These are phyloP conservation scores for Priceomyces melissophilus DNA, from an alignment of 805 yeast species.

Conservation along the genomic window DNA sequence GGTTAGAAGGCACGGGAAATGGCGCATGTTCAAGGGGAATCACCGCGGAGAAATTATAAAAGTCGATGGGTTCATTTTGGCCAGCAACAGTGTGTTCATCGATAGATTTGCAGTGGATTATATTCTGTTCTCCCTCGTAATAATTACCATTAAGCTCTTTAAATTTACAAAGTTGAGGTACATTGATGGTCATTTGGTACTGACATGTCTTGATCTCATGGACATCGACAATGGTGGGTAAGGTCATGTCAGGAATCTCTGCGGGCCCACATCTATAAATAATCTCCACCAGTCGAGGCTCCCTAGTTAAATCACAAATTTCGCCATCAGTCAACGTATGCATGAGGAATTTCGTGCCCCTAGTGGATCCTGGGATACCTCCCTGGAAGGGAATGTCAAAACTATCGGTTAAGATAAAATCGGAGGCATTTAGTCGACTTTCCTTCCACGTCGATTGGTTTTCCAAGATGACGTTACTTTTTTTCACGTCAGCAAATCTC, in stretches of 20 bases:
- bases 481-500: constrained; percentile 16
- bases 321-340: constrained; percentile 47
- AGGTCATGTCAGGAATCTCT: constrained; percentile 2
- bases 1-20: constrained; percentile 23
- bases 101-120: constrained; percentile 25
- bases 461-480: constrained; percentile 11
- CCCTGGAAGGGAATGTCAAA: constrained; percentile 15
- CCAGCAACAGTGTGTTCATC: background rate
- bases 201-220: constrained; percentile 56
- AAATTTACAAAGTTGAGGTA: constrained; percentile 47
- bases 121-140: constrained; percentile 21
- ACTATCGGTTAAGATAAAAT: constrained; percentile 29
- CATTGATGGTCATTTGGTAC: constrained; percentile 48
- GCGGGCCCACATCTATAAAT: constrained; percentile 52
- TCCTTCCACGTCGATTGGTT: constrained; percentile 21
- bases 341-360: constrained; percentile 18
- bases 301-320: constrained; percentile 55
- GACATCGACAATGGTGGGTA: constrained; percentile 34
- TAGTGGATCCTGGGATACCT: constrained; percentile 13
- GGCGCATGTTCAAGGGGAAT: constrained; percentile 4
- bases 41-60: constrained; percentile 10
- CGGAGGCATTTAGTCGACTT: constrained; percentile 14
- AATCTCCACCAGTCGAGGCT: constrained; percentile 52
- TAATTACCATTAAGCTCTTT: constrained; percentile 29
- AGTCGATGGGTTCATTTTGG: constrained; percentile 10